These are phyloP conservation scores for Persicaria tinctoria DNA, from an alignment of 148 eudicot species.

Conservation along the genomic window DNA sequence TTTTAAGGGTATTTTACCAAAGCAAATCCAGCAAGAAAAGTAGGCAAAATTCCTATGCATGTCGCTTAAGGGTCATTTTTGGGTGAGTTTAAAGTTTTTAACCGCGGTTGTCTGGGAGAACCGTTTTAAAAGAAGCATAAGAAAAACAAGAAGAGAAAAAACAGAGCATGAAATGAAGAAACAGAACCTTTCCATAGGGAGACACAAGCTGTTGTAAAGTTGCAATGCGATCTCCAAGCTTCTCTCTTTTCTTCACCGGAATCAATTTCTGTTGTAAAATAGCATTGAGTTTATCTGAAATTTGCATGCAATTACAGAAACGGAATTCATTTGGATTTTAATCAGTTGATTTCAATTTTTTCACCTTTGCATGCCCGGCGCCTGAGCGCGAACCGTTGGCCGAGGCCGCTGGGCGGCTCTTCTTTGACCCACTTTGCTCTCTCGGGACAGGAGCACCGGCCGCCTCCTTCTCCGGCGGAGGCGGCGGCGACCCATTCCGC, in stretches of 20 bases:
- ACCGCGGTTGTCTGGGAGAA: no score
- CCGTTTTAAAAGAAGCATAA: not conserved
- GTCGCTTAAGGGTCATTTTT: no score
- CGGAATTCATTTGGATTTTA: not conserved
- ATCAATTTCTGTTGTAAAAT: not conserved
- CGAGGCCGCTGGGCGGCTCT: not conserved
- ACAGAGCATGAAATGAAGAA: not conserved
- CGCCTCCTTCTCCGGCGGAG: slow-evolving; percentile 14
- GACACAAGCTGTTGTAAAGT: slow-evolving; percentile 13
- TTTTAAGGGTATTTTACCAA: no score
- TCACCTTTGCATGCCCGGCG: slow-evolving; percentile 11
- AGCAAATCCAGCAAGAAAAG: no score
- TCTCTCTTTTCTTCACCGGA: slow-evolving; percentile 1
- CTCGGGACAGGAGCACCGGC: not conserved
- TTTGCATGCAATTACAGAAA: slow-evolving; percentile 4
- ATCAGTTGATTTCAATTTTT: not conserved
- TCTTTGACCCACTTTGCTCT: not conserved
- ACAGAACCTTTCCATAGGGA: slow-evolving; percentile 10
- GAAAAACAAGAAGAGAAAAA: not conserved
- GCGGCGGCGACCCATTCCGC: not conserved
- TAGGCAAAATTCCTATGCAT: no score
- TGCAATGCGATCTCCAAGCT: slow-evolving; percentile 15
- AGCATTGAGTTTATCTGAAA: not conserved
- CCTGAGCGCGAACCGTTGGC: not conserved
- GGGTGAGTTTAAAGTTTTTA: no score